phyloP scores from a whole-genome alignment of 1,284 basidiomycete species.

The Paramarasmius palmivorus region DNA sequence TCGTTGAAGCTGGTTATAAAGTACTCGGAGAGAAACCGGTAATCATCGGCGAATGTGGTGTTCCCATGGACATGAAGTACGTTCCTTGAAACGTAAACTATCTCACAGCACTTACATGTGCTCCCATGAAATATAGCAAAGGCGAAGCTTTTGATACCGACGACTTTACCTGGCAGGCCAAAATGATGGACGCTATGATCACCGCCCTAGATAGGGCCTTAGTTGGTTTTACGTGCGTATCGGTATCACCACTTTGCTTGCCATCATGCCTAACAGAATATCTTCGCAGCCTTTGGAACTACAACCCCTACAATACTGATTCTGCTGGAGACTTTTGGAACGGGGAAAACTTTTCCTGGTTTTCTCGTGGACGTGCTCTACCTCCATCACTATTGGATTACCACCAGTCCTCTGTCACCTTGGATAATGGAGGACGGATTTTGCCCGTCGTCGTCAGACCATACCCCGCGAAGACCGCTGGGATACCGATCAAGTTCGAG shows the following conservation, averaged over 20 bases:
- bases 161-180: conserved; percentile 78
- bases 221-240: conserved; percentile 79
- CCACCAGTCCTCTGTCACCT: conserved; percentile 56
- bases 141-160: conserved; percentile 72
- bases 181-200: conserved; percentile 90
- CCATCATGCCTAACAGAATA: background rate
- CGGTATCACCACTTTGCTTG: conserved; percentile 4
- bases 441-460: conserved; percentile 78
- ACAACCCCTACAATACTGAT: conserved; percentile 88
- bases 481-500: conserved; percentile 64
- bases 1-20: conserved; percentile 67
- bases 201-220: conserved; percentile 73
- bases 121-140: conserved; percentile 49
- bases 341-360: conserved; percentile 95
- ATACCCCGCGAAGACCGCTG: conserved; percentile 78
- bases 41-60: conserved; percentile 87
- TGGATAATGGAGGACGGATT: conserved; percentile 83
- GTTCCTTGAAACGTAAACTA: conserved; percentile 29
- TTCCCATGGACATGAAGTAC: conserved; percentile 94
- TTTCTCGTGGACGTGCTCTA: conserved; percentile 63
- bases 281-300: conserved; percentile 82
- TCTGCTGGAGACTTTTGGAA: conserved; percentile 89
- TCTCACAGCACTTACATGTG: background rate
- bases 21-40: conserved; percentile 79
- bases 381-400: conserved; percentile 50